Conservation (phyloP, 2,329 filamentous ascomycete species). For the Sporothrix brasiliensis region DNA sequence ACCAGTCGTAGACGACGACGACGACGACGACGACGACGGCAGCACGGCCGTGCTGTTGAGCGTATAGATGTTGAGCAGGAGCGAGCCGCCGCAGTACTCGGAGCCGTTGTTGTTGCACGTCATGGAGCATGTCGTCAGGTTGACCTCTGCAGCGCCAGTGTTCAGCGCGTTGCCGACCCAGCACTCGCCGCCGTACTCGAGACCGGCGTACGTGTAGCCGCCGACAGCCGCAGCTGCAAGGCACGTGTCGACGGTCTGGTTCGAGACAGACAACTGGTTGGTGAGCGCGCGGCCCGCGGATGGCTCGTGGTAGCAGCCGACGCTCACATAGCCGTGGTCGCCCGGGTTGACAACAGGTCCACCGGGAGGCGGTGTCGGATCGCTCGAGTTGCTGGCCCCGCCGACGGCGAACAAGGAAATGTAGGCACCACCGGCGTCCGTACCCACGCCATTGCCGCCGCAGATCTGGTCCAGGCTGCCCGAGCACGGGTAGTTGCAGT, state of each 20-base stretch:
- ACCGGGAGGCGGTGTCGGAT: slow-evolving; percentile 33
- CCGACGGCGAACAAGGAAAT: slow-evolving; percentile 54
- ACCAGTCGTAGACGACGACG: too few relatives aligned
- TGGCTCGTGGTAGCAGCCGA: slow-evolving; percentile 45
- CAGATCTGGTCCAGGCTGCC: slow-evolving; percentile 56
- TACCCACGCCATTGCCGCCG: slow-evolving; percentile 53
- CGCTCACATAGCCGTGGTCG: slow-evolving; percentile 40
- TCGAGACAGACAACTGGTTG: slow-evolving; percentile 30
- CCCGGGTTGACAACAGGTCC: slow-evolving; percentile 45
- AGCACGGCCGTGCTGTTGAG: slow-evolving; percentile 32
- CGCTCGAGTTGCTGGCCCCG: slow-evolving; percentile 34
- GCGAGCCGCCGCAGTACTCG: slow-evolving; percentile 36
- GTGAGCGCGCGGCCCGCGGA: slow-evolving; percentile 37
- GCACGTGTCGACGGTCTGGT: slow-evolving; percentile 39
- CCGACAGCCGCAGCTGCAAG: slow-evolving; percentile 37
- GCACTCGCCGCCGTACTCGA: slow-evolving; percentile 43
- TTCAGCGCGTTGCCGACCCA: slow-evolving; percentile 32
- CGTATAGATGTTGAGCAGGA: slow-evolving; percentile 36
- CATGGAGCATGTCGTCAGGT: slow-evolving; percentile 40
- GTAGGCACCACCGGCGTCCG: slow-evolving; percentile 45
- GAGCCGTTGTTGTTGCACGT: slow-evolving; percentile 37
- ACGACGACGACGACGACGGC: neutral
- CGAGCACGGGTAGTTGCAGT: slow-evolving; percentile 57
- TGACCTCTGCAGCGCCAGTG: slow-evolving; percentile 32
- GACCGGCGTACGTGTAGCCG: slow-evolving; percentile 39